phyloP scores from a whole-genome alignment of 2,329 filamentous ascomycete species.

The Aureobasidium leucospermi region DNA sequence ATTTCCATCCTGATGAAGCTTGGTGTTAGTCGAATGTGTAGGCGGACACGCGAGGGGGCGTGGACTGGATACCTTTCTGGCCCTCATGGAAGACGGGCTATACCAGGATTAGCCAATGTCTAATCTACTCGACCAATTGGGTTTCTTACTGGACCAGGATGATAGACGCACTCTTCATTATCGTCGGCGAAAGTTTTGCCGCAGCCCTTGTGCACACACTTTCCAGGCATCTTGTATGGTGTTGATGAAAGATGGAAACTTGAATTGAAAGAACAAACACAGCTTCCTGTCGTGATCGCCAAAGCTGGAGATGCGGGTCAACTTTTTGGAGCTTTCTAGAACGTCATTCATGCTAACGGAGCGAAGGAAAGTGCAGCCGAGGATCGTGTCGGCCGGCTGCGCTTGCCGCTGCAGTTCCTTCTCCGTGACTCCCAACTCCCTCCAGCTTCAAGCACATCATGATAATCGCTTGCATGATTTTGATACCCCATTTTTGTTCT shows the following conservation, averaged over 20 bases:
- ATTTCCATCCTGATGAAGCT: conserved; percentile 77
- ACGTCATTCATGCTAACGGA: not conserved
- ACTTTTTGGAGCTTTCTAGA: conserved; percentile 15
- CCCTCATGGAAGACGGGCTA: conserved; percentile 89
- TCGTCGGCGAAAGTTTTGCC: conserved; percentile 78
- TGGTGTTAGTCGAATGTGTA: not conserved
- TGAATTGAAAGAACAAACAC: not conserved
- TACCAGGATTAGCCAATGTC: conserved; percentile 13
- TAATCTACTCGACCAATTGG: not conserved
- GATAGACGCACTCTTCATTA: conserved; percentile 80
- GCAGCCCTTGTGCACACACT: conserved; percentile 95
- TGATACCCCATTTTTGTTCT: too few species aligned
- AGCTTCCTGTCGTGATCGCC: not conserved
- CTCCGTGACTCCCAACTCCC: not conserved
- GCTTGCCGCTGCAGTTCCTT: not conserved
- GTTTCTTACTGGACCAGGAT: conserved; percentile 56
- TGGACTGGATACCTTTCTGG: conserved; percentile 70
- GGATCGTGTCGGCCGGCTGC: not conserved
- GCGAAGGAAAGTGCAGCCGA: not conserved
- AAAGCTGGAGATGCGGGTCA: conserved; percentile 8
- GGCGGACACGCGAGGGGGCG: not conserved
- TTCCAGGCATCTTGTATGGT: conserved; percentile 56
- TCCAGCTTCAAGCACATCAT: not conserved
- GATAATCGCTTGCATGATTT: too few species aligned
- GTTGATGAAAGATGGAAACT: not conserved